Conservation (phyloP, 2,329 filamentous ascomycete genomes). For the Cladophialophora bantiana region DNA sequence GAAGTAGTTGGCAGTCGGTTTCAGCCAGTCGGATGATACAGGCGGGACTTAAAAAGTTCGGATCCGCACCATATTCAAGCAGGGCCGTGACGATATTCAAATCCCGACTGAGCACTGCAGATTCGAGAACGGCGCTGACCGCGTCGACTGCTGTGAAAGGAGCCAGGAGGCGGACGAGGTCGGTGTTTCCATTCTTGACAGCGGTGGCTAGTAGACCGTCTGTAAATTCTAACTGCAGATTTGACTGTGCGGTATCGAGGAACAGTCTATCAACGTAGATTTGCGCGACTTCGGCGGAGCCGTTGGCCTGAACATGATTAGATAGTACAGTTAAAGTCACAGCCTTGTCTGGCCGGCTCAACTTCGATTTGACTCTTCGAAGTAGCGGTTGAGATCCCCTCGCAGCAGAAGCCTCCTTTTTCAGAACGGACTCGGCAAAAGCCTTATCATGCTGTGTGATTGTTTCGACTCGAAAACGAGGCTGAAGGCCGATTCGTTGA, state of each 20-base stretch:
- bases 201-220: constrained; percentile 10
- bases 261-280: constrained; percentile 24
- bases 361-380: constrained; percentile 24
- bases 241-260: constrained; percentile 10
- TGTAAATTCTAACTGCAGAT: constrained; percentile 6
- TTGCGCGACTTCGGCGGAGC: constrained; percentile 22
- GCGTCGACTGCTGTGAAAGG: constrained; percentile 15
- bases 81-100: constrained; percentile 8
- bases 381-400: constrained; percentile 19
- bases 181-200: constrained; percentile 14
- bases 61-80: constrained; percentile 21
- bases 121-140: constrained; percentile 12
- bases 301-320: constrained; percentile 22
- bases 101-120: constrained; percentile 6
- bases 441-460: constrained; percentile 24
- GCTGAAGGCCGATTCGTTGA: constrained; percentile 20
- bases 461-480: constrained; percentile 20
- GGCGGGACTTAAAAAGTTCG: background rate
- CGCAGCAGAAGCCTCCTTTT: constrained; percentile 14
- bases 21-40: constrained; percentile 6
- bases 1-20: constrained; percentile 12
- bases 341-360: constrained; percentile 16
- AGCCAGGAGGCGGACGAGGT: constrained; percentile 19
- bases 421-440: constrained; percentile 23
- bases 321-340: constrained; percentile 20